Evolutionary conservation across 192 early-diverging fungal genomes (phyloP), one percentile per base, ranked within the genome.

Genomic region (Gamsiella multidivaricata): DNA sequence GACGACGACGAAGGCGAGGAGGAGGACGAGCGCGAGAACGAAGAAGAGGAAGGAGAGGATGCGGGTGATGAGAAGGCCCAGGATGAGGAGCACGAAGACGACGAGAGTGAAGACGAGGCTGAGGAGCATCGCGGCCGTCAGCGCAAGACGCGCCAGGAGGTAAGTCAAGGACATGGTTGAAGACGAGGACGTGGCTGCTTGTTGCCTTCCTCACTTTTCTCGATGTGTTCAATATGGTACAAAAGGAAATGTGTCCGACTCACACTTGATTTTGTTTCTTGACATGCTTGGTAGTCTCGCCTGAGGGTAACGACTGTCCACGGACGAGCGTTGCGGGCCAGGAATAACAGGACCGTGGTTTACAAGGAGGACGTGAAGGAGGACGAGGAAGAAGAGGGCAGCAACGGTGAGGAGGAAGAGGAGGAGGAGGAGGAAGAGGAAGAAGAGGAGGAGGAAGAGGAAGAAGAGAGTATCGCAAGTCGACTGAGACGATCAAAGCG

Each of bases 1-100:
- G 65, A 78, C 0, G 74, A 78, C 0, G 65, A 58, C 6, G 74
- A 57, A 3, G 65, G 57, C 2, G 65, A 68, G 8, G 65, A 63
- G 0, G 73, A 56, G 12, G 59, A 69, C 2, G 57, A 78, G 20
- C 28, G 59, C 18, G 74, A 61, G 3, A 51, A 69, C 36, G 74
- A 69, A 25, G 65, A 76, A 3, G 73, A 68, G 5, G 73, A 67
- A 50, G 65, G 39, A 42, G 74, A 69, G 17, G 65, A 69, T 26
- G 65, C 59, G 60, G 54, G 54, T 51, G 54, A 58, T 15, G 65
- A 78, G 12, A 64, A 78, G 65, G 54, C 33, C 29, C 61, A 63
- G 22, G 61, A 74, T 33, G 32, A 60, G 14, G 49, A 36, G 12
- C 54, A 59, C 6, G 18, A 54, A 14, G 54, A 64, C 2, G 54